Evolutionary conservation across 176 grass and related monocot genomes (phyloP).

Genomic region (Carex kokanica): DNA sequence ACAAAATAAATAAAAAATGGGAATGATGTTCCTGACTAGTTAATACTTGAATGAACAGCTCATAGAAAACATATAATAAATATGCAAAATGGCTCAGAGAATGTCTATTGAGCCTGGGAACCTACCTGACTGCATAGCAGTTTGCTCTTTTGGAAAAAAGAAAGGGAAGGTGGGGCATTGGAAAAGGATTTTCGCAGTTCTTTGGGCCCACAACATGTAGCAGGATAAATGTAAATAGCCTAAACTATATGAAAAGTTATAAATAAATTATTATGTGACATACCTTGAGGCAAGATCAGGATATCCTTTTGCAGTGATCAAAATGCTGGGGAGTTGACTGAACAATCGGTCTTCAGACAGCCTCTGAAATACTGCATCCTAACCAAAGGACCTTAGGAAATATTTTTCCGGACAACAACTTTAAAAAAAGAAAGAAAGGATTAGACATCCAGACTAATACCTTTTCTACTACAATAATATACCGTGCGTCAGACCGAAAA

Average conservation of each 20-base stretch:
- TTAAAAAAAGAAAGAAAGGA: not conserved
- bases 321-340: conserved; percentile 70
- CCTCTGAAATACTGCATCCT: conserved; percentile 98
- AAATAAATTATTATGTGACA: conserved; percentile 2
- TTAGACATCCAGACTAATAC: conserved; percentile 29
- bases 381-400: conserved; percentile 20
- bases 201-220: not conserved
- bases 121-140: not conserved
- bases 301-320: conserved; percentile 96
- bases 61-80: not conserved
- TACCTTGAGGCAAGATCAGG: conserved; percentile 96
- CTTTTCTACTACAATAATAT: conserved; percentile 88
- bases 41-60: not conserved
- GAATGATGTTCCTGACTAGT: not conserved
- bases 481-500: conserved; percentile 67
- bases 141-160: not conserved
- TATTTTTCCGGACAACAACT: not conserved
- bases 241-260: not conserved
- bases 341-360: conserved; percentile 84
- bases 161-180: not conserved
- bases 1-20: not conserved
- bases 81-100: not conserved
- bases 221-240: not conserved
- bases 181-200: not conserved
- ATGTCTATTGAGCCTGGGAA: not conserved